These are phyloP conservation scores for Alternaria postmessia DNA, from an alignment of 2,329 filamentous ascomycete genomes.

Conservation along the genomic window DNA sequence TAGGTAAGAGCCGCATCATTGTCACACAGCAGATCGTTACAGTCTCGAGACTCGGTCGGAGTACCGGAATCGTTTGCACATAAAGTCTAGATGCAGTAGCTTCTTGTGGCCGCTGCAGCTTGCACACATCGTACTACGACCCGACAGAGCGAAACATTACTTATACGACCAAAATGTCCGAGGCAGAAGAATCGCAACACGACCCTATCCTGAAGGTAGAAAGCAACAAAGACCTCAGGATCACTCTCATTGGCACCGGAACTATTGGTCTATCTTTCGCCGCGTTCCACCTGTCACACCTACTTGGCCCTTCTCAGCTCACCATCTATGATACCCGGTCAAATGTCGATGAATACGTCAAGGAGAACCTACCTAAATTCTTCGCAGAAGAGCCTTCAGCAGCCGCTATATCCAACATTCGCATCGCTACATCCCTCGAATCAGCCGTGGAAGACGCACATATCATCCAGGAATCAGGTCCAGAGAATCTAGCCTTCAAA, in stretches of 20 bases:
- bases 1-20: conserved; percentile 8
- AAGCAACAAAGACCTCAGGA: conserved; percentile 30
- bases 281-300: conserved; percentile 60
- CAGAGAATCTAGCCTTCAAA: conserved; percentile 63
- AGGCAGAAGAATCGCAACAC: background rate
- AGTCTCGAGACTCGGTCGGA: background rate
- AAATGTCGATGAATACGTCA: conserved; percentile 57
- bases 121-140: background rate
- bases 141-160: background rate
- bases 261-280: conserved; percentile 66
- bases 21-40: background rate
- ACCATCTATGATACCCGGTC: conserved; percentile 62
- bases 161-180: conserved; percentile 17
- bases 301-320: conserved; percentile 50
- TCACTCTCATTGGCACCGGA: conserved; percentile 56
- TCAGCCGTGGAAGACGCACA: conserved; percentile 57
- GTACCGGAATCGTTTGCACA: background rate
- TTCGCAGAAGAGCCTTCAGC: conserved; percentile 32
- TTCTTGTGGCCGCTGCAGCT: background rate
- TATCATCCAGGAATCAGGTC: conserved; percentile 68
- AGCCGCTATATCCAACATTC: conserved; percentile 45
- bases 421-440: conserved; percentile 42
- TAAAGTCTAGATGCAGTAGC: background rate
- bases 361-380: conserved; percentile 54
- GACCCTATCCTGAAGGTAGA: background rate